Base-by-base conservation (phyloP, 768 basidiomycete species). In the Lentinula sp. region DNA sequence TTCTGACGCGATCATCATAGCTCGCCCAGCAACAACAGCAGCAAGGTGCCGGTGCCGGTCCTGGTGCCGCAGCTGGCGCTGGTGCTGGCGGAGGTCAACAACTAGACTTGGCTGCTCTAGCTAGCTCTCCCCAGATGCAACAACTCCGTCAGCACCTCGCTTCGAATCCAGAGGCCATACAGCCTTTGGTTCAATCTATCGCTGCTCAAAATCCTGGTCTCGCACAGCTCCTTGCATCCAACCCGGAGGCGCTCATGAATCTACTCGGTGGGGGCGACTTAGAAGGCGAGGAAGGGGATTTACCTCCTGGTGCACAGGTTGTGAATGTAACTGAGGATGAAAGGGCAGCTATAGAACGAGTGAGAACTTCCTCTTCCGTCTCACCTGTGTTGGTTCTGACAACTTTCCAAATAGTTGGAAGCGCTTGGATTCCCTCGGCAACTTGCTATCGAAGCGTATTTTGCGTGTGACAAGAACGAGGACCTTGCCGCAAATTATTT, bases 391-490 rank as follows among this genome's bases (percentile, higher is more conserved):
- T 8, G 2, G 16, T 54, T 39, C 55, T 66, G 18, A 59, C 18
- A 7, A 39, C 33, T 36, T n/a, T 16, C 20, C 3, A 16, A 50
- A 62, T 64, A 97, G 95, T 78, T 97, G 63, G 85, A 92, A 74
- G 87, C 77, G 0, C 84, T 98, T 50, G 96, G 97, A 0, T 98
- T 99, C 73, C 73, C 91, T 16, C 83, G 93, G 43, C 80, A 94
- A 48, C 77, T 78, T 0, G 96, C 81, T n/a, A 75, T 95, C 39
- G 85, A 98, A 73, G 97, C 97, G 1, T 99, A 91, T 74, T 84
- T 96, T 70, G 91, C 88, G 1, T 98, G 95, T 73, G 97, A 94
- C 72, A 94, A 92, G 82, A 94, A 98, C 69, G 97, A 98, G 75
- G 94, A 98, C 70, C 75, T 95, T 18, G 95, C 97, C 8, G 97